Evolutionary conservation across 2,329 filamentous ascomycete genomes (phyloP).

Genomic region (Setomelanomma holmii): DNA sequence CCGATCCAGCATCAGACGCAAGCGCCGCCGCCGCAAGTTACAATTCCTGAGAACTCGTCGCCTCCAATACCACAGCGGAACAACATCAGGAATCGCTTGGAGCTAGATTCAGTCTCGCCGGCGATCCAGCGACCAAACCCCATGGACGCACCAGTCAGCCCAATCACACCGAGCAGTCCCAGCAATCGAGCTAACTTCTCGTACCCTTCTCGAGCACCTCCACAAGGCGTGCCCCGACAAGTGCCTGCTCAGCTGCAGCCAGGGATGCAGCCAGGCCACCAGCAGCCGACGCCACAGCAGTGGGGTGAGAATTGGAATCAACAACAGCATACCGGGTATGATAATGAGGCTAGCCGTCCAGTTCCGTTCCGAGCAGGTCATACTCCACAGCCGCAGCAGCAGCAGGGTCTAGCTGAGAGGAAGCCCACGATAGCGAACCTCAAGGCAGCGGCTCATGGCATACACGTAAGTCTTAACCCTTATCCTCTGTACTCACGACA

Average conservation of each 20-base stretch:
- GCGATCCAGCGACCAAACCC: constrained; percentile 43
- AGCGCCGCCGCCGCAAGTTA: constrained; percentile 1
- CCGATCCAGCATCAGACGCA: constrained; percentile 8
- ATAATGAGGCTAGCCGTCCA: constrained; percentile 25
- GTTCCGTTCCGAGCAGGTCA: constrained; percentile 32
- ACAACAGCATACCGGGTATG: constrained; percentile 10
- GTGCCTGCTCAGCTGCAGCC: constrained; percentile 28
- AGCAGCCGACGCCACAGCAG: constrained; percentile 17
- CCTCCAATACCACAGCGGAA: constrained; percentile 45
- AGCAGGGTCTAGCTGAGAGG: constrained; percentile 18
- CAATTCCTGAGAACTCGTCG: constrained; percentile 22
- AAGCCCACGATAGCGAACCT: constrained; percentile 42
- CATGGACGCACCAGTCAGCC: constrained; percentile 31
- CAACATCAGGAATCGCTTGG: constrained; percentile 45
- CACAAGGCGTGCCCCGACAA: constrained; percentile 40
- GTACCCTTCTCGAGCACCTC: constrained; percentile 42
- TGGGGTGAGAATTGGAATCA: constrained; percentile 7
- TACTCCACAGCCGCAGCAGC: constrained; percentile 1
- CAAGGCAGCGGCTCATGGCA: constrained; percentile 44
- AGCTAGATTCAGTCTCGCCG: constrained; percentile 43
- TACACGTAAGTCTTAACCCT: constrained; percentile 36
- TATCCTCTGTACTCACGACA: neutral
- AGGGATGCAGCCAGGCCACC: constrained; percentile 9
- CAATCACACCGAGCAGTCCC: constrained; percentile 38
- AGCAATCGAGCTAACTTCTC: constrained; percentile 40